These are phyloP conservation scores for Pseudocercospora fuligena DNA, from an alignment of 2,329 filamentous ascomycete genomes.

Conservation along the genomic window DNA sequence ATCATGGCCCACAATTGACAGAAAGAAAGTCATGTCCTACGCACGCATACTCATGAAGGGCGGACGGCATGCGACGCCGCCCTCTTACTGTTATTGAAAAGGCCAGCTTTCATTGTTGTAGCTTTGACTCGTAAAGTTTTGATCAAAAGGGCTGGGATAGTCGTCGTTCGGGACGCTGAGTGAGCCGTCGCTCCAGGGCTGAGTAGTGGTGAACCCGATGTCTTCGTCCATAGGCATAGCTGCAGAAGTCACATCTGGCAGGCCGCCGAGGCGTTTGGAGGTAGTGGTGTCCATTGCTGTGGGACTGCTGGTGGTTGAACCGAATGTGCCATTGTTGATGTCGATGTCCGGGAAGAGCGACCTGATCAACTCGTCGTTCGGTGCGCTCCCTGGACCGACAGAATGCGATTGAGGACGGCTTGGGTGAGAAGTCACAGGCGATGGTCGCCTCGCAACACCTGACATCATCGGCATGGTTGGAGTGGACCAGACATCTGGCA, in stretches of 20 bases:
- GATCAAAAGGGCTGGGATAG: conserved; percentile 36
- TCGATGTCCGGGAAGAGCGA: conserved; percentile 42
- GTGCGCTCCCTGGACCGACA: conserved; percentile 35
- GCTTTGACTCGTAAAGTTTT: conserved; percentile 36
- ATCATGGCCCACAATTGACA: conserved; percentile 1
- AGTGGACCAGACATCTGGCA: conserved; percentile 31
- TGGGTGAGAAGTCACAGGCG: conserved; percentile 17
- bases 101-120: conserved; percentile 32
- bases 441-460: conserved; percentile 24
- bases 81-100: conserved; percentile 35
- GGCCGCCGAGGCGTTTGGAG: conserved; percentile 17
- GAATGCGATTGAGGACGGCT: conserved; percentile 37
- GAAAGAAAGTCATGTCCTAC: background rate
- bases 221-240: conserved; percentile 29
- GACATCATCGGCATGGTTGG: conserved; percentile 27
- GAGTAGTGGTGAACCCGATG: conserved; percentile 34
- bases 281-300: conserved; percentile 14
- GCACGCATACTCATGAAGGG: conserved; percentile 11
- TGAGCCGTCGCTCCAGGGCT: conserved; percentile 42
- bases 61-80: conserved; percentile 24
- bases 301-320: conserved; percentile 16
- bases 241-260: conserved; percentile 15
- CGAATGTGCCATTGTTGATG: conserved; percentile 28
- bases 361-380: conserved; percentile 38
- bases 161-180: conserved; percentile 39